phyloP scores from a whole-genome alignment of 2,329 filamentous ascomycete species.

The Trichoderma atroviride region DNA sequence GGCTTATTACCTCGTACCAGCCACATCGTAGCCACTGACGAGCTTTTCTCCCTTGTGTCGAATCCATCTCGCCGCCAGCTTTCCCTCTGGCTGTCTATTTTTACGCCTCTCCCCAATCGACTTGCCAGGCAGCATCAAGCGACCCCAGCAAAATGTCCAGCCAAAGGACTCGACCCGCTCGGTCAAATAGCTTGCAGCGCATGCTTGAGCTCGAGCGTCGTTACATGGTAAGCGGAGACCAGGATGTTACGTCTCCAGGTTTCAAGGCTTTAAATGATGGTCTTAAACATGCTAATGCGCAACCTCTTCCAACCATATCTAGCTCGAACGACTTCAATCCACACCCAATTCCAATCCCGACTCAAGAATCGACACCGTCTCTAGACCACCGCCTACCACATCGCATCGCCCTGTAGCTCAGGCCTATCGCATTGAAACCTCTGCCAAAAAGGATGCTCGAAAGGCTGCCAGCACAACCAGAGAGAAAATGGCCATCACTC shows the following conservation, averaged over 20 bases:
- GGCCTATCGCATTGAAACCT: conserved; percentile 23
- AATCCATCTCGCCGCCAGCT: background rate
- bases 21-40: conserved; percentile 27
- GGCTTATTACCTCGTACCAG: conserved; percentile 17
- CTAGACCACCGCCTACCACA: conserved; percentile 3
- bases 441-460: conserved; percentile 15
- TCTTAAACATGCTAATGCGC: conserved; percentile 1
- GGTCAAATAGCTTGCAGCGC: conserved; percentile 55
- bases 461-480: conserved; percentile 11
- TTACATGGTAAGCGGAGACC: conserved; percentile 55
- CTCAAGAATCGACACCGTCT: conserved; percentile 3
- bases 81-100: conserved; percentile 9
- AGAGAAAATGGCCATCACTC: conserved; percentile 21
- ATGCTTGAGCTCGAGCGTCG: conserved; percentile 64
- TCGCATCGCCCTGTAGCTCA: conserved; percentile 28
- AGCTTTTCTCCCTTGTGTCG: conserved; percentile 2
- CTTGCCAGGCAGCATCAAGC: background rate
- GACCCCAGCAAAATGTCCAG: conserved; percentile 23
- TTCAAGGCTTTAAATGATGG: background rate
- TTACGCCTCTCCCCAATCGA: conserved; percentile 15
- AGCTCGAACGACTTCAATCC: conserved; percentile 33
- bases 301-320: background rate
- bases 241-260: background rate
- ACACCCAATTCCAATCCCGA: background rate
- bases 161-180: conserved; percentile 31